A percentile compares a stretch with the other conserved stretches of the same genome.
Evolutionary conservation across 1,284 basidiomycete genomes (phyloP).

Genomic region (Ceratobasidium sp.): DNA sequence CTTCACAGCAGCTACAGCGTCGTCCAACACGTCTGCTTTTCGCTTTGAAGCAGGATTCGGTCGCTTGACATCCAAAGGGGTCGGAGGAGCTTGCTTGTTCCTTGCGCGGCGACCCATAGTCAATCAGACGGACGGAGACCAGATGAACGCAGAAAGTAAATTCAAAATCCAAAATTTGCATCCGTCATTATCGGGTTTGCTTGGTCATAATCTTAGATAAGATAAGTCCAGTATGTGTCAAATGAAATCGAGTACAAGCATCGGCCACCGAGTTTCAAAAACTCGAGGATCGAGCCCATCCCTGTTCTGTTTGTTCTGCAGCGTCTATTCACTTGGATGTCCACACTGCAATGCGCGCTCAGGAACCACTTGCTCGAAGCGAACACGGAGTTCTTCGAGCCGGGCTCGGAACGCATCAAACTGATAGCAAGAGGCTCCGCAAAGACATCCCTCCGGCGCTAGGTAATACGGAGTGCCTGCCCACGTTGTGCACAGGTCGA

Average conservation of each 20-base stretch:
- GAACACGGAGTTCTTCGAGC: no score
- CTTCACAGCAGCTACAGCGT: conserved; percentile 60
- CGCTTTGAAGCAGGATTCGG: conserved; percentile 63
- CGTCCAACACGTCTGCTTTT: conserved; percentile 63
- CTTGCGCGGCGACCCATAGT: conserved; percentile 90
- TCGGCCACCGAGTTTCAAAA: no score
- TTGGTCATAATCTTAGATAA: not conserved
- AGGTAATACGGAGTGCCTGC: not conserved
- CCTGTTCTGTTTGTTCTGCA: no score
- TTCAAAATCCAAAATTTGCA: conserved; percentile 37
- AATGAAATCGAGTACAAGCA: no score
- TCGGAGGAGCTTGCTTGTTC: conserved; percentile 85
- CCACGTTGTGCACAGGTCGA: no score
- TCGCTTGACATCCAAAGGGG: conserved; percentile 61
- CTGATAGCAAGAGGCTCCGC: not conserved
- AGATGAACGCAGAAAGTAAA: conserved; percentile 23
- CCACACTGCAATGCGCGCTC: no score
- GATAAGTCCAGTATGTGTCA: not conserved
- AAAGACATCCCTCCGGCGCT: not conserved
- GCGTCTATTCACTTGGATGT: no score
- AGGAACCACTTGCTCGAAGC: no score
- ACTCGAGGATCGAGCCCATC: no score
- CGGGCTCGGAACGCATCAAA: not conserved
- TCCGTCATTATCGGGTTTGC: conserved; percentile 2
- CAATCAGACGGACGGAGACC: not conserved